These are phyloP conservation scores for Vickermania ingenoplastis DNA, from an alignment of 208 protist species.

Conservation along the genomic window DNA sequence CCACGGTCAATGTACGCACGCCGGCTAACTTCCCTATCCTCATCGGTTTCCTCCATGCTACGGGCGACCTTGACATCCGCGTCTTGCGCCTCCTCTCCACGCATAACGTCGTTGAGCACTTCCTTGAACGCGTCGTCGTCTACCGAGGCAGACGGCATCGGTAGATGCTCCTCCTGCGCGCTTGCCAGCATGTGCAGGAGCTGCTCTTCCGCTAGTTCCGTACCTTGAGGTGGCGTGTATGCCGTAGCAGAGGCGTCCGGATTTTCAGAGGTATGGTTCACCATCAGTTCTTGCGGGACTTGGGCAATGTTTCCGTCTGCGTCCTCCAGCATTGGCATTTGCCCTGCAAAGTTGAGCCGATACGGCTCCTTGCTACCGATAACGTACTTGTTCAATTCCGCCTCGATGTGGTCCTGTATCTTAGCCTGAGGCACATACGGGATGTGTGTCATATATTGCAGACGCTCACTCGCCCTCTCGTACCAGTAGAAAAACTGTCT, in stretches of 20 bases:
- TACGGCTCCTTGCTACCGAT: constrained; percentile 61
- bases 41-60: constrained; percentile 83
- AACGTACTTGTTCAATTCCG: constrained; percentile 84
- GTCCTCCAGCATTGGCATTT: constrained; percentile 86
- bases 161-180: constrained; percentile 70
- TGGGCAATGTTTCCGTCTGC: constrained; percentile 69
- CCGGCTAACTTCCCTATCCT: constrained; percentile 66
- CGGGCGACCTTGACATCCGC: constrained; percentile 48
- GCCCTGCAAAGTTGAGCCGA: constrained; percentile 84
- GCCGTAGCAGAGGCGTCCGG: constrained; percentile 40
- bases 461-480: constrained; percentile 81
- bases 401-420: constrained; percentile 79
- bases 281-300: constrained; percentile 51
- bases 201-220: constrained; percentile 47
- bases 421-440: constrained; percentile 64
- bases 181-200: constrained; percentile 75
- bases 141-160: constrained; percentile 9
- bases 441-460: constrained; percentile 87
- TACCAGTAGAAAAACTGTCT: constrained; percentile 91
- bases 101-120: constrained; percentile 67
- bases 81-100: constrained; percentile 47
- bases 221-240: constrained; percentile 55
- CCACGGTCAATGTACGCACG: constrained; percentile 84
- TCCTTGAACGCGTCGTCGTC: constrained; percentile 40
- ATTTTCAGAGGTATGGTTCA: constrained; percentile 73